Evolutionary conservation across 2,329 filamentous ascomycete species (phyloP), one percentile per base, ranked within the genome.

Genomic region (Spiromastix sp.): DNA sequence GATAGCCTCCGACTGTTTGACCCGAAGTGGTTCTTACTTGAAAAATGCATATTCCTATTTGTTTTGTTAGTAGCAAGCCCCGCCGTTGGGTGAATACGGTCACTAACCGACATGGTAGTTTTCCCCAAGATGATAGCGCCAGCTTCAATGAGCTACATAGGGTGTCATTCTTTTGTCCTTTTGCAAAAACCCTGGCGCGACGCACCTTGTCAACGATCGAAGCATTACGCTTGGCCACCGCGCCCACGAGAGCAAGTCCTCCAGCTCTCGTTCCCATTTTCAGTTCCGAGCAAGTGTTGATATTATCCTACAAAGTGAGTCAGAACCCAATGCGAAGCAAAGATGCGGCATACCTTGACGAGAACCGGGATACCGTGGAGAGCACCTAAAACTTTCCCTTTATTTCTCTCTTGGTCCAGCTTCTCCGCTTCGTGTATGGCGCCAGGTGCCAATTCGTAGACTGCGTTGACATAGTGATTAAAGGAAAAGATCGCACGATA

Each of bases 351-450:
- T 37, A 48, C 50, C 45, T 59, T 59, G 32, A 59, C 41, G 5
- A 57, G 39, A 17, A 59, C 46, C 2, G 56, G 54, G n/a, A 58
- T 50, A 1, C 55, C 55, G 44, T 59, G 54, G 1, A 59, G 45
- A 11, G 45, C 42, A 5, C 56, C 48, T 15, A 48, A 45, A 8
- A 44, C 24, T n/a, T 43, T 48, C 9, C 47, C 51, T n/a, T 37
- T 32, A 10, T 36, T 37, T 29, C 52, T 36, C 40, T 55, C 50
- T 17, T 45, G 31, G 31, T 55, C 53, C 11, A 52, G 41, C 5
- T 25, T 26, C 30, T 30, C 34, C 3, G 52, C 53, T 31, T 5
- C 32, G 15, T 37, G 12, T 8, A 36, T 22, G 4, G 24, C 33
- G 19, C 24, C 24, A 3, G 22, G 33, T 8, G 33, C 26, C 3